Percentiles rank a stretch among this genome's conserved stretches.
These are phyloP conservation scores for Candolleomyces eurysporus DNA, from an alignment of 768 basidiomycete species.

Conservation along the genomic window DNA sequence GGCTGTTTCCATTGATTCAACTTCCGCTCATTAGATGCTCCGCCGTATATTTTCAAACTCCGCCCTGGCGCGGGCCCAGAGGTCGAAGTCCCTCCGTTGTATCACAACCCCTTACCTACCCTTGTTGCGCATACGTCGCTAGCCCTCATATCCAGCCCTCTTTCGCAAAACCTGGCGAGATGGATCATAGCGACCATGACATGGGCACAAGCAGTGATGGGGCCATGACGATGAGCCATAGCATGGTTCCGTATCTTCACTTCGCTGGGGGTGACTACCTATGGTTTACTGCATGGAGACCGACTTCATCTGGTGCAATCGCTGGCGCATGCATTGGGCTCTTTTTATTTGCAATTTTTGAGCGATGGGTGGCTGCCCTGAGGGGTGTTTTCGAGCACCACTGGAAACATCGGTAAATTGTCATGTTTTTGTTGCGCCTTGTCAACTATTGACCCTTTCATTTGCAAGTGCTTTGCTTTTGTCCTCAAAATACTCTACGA, in stretches of 20 bases:
- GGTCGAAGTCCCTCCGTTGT: too few relatives aligned
- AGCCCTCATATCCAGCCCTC: too few relatives aligned
- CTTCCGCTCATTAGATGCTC: too few relatives aligned
- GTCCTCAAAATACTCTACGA: constrained; percentile 17
- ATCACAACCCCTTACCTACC: too few relatives aligned
- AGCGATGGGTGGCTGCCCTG: constrained; percentile 64
- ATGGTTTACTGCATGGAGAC: constrained; percentile 66
- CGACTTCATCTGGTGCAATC: constrained; percentile 66
- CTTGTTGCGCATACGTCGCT: too few relatives aligned
- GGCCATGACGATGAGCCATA: constrained; percentile 18
- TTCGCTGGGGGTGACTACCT: constrained; percentile 64
- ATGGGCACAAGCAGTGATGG: constrained; percentile 7
- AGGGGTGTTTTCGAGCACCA: constrained; percentile 49
- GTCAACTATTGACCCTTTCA: background rate
- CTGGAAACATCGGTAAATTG: constrained; percentile 57
- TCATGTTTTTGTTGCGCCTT: background rate
- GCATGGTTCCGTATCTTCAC: constrained; percentile 72
- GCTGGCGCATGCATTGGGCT: constrained; percentile 75
- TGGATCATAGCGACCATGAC: constrained; percentile 8
- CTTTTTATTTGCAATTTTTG: constrained; percentile 63
- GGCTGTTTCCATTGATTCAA: too few relatives aligned
- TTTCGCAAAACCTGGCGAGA: background rate
- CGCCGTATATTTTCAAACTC: too few relatives aligned
- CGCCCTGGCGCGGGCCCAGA: too few relatives aligned
- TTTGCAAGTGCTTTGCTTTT: constrained; percentile 1